Percentiles rank a stretch among this genome's conserved stretches.
phyloP scores from a whole-genome alignment of 2,329 filamentous ascomycete genomes.

The Colletotrichum limetticola region DNA sequence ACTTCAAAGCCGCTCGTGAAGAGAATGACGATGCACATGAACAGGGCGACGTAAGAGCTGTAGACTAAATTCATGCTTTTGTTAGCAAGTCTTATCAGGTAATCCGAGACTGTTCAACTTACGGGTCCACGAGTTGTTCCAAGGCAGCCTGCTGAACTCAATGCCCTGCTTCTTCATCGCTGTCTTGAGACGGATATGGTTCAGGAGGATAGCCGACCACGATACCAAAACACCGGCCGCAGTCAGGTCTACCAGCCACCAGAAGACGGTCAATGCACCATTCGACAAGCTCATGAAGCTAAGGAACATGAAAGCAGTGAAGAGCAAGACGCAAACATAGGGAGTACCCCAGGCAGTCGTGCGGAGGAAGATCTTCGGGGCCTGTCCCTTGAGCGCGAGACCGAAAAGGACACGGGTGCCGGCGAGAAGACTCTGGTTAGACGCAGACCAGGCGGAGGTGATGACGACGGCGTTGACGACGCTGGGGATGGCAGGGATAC shows the following conservation, averaged over 20 bases:
- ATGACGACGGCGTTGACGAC: slow-evolving; percentile 67
- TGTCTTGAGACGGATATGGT: slow-evolving; percentile 69
- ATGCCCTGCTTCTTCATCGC: slow-evolving; percentile 56
- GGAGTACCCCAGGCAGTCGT: slow-evolving; percentile 29
- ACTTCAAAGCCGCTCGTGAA: slow-evolving; percentile 76
- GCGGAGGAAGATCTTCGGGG: slow-evolving; percentile 57
- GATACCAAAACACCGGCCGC: slow-evolving; percentile 63
- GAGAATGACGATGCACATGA: slow-evolving; percentile 71
- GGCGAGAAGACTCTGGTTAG: slow-evolving; percentile 66
- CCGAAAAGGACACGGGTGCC: slow-evolving; percentile 65
- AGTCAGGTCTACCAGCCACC: slow-evolving; percentile 68
- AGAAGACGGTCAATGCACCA: slow-evolving; percentile 68
- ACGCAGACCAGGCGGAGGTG: slow-evolving; percentile 60
- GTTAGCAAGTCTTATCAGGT: not conserved
- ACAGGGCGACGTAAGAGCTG: slow-evolving; percentile 69
- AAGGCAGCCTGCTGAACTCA: slow-evolving; percentile 64
- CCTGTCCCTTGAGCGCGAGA: slow-evolving; percentile 62
- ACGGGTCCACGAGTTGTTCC: slow-evolving; percentile 73
- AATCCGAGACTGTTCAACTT: slow-evolving; percentile 41
- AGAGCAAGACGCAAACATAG: slow-evolving; percentile 50
- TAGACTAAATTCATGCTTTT: slow-evolving; percentile 54
- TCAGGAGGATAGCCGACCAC: slow-evolving; percentile 64
- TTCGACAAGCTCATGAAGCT: slow-evolving; percentile 70
- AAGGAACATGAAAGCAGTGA: slow-evolving; percentile 70
- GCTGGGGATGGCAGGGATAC: slow-evolving; percentile 63